A percentile compares a stretch with the other conserved stretches of the same genome.
These are phyloP conservation scores for Breviolum minutum DNA, from an alignment of 73 alveolate species.

Conservation along the genomic window DNA sequence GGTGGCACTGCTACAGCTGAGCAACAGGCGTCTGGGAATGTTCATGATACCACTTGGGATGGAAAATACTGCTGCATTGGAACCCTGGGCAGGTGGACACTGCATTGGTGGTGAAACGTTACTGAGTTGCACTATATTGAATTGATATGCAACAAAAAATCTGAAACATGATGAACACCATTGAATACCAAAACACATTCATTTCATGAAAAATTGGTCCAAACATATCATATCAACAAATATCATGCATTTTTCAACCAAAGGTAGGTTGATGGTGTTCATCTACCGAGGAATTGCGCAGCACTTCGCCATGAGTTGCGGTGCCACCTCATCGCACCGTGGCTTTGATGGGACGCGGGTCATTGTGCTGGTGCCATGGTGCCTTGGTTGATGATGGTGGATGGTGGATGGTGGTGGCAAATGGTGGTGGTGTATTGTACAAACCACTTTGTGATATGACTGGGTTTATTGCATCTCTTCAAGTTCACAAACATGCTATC, in stretches of 20 bases:
- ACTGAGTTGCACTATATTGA: background rate
- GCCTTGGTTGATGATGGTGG: background rate
- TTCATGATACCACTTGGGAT: background rate
- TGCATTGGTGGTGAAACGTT: constrained; percentile 80
- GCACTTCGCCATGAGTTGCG: constrained; percentile 91
- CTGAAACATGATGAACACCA: too few relatives aligned
- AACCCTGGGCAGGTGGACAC: constrained; percentile 38
- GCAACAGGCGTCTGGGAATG: constrained; percentile 33
- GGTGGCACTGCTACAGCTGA: constrained; percentile 40
- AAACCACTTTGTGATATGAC: too few relatives aligned
- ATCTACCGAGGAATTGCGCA: constrained; percentile 62
- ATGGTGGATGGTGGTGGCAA: too few relatives aligned
- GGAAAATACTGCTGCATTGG: too few relatives aligned
- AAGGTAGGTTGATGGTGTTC: background rate
- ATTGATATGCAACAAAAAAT: too few relatives aligned
- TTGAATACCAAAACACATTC: too few relatives aligned
- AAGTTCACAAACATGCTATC: too few relatives aligned
- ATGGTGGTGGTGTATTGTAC: too few relatives aligned
- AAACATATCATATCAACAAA: too few relatives aligned
- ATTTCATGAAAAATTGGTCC: too few relatives aligned
- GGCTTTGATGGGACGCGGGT: constrained; percentile 95
- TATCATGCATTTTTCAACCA: background rate
- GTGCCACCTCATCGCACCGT: constrained; percentile 70
- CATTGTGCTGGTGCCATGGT: constrained; percentile 69
- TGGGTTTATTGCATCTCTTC: too few relatives aligned